Evolutionary conservation across 306 rosid species (phyloP), one percentile per base, ranked within the genome.

Genomic region (Lagenaria siceraria): DNA sequence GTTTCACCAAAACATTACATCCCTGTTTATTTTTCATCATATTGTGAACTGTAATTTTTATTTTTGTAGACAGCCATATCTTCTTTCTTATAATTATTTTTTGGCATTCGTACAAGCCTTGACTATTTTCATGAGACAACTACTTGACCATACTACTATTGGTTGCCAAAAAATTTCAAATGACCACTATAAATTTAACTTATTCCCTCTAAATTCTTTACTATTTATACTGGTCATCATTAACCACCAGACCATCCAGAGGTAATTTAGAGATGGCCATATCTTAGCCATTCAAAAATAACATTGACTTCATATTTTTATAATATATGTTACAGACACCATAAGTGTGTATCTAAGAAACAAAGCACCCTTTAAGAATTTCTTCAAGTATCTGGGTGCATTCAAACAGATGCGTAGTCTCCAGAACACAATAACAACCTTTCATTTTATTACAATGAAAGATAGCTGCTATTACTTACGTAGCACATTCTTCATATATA

Each of bases 401-500:
- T 17, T 70, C 74, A 70, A 7, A 70, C 56, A 46, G 56, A 46
- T 25, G 19, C 10, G 3, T 6, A 24, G 14, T 51, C 77, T 29
- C 27, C 3, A 18, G 17, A 42, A 25, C 76, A 48, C n/a, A 52
- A 19, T 48, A 29, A 73, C 8, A 63, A 9, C 33, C 8, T 40
- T 42, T 42, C 74, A 68, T 68, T 68, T 40, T 42, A 68, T 68
- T 43, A 70, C 55, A 54, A 46, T 46, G 42, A 48, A 71, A 48
- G 40, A 48, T 71, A 48, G 40, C 15, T 24, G 42, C 40, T 25
- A 31, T 25, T 71, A 78, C 81, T 65, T 90, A 93, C 98, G 85
- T 88, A 38, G 98, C 85, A 84, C 98, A 93, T 85, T 93, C 98
- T 91, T 93, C 92, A 61, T 93, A 93, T 74, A 93, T 85, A 43